A percentile compares a stretch with the other conserved stretches of the same genome.
phyloP scores from a whole-genome alignment of 2,329 filamentous ascomycete species.

The Sphaerulina vaccinii region DNA sequence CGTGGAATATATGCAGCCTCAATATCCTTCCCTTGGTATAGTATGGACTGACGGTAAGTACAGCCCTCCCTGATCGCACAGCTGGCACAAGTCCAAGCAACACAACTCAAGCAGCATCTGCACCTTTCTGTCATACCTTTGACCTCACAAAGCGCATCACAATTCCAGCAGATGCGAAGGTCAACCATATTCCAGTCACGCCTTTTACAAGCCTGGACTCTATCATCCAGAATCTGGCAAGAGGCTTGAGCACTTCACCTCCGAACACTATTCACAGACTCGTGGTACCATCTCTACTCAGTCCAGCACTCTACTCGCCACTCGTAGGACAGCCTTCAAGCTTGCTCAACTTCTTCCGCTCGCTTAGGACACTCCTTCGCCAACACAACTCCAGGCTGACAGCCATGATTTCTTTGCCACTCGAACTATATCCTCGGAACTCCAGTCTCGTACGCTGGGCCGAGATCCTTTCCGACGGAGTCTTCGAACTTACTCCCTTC shows the following conservation, averaged over 20 bases:
- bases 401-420: slow-evolving; percentile 72
- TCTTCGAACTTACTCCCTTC: slow-evolving; percentile 77
- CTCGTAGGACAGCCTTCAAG: slow-evolving; percentile 67
- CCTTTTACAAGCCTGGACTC: slow-evolving; percentile 63
- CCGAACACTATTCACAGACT: slow-evolving; percentile 71
- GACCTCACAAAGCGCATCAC: slow-evolving; percentile 53
- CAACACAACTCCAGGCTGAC: slow-evolving; percentile 65
- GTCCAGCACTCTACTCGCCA: slow-evolving; percentile 78
- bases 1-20: slow-evolving; percentile 32
- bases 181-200: slow-evolving; percentile 58
- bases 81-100: slow-evolving; percentile 12
- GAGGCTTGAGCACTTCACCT: slow-evolving; percentile 57
- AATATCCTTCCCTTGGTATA: not conserved
- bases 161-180: slow-evolving; percentile 41
- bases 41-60: slow-evolving; percentile 28
- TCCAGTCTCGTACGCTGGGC: slow-evolving; percentile 80
- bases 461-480: slow-evolving; percentile 79
- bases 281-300: slow-evolving; percentile 79
- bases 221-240: slow-evolving; percentile 61
- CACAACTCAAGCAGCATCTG: slow-evolving; percentile 11
- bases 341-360: slow-evolving; percentile 78
- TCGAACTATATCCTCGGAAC: slow-evolving; percentile 73
- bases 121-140: slow-evolving; percentile 54
- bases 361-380: slow-evolving; percentile 71
- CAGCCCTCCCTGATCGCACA: slow-evolving; percentile 33